Percentiles rank a stretch among this genome's conserved stretches.
These are phyloP conservation scores for Monosporozyma aquatica DNA, from an alignment of 805 yeast species.

Conservation along the genomic window DNA sequence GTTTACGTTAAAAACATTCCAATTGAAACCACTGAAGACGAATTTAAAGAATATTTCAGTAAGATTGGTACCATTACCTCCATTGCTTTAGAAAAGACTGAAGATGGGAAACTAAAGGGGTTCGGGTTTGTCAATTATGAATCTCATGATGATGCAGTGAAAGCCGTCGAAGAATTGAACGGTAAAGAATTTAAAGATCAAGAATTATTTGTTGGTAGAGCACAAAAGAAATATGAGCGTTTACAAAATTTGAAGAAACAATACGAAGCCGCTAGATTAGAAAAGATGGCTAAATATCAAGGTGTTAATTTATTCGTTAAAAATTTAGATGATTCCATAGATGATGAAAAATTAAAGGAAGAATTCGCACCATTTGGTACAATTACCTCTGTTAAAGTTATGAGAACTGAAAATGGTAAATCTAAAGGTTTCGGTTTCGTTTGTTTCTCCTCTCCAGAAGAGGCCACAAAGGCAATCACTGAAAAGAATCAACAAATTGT, in stretches of 20 bases:
- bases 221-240: slow-evolving; percentile 98
- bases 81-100: slow-evolving; percentile 67
- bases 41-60: slow-evolving; percentile 62
- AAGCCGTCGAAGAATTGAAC: slow-evolving; percentile 88
- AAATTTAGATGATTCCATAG: slow-evolving; percentile 89
- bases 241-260: slow-evolving; percentile 89
- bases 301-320: slow-evolving; percentile 95
- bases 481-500: slow-evolving; percentile 98
- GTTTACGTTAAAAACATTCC: slow-evolving; percentile 88
- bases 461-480: slow-evolving; percentile 95
- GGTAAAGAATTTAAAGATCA: slow-evolving; percentile 80
- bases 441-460: slow-evolving; percentile 95
- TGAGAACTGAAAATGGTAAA: slow-evolving; percentile 90
- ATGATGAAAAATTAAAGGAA: slow-evolving; percentile 83
- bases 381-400: slow-evolving; percentile 92
- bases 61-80: slow-evolving; percentile 78
- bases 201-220: slow-evolving; percentile 91
- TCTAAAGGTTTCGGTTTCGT: slow-evolving; percentile 98
- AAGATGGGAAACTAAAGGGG: slow-evolving; percentile 84
- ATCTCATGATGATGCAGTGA: slow-evolving; percentile 76
- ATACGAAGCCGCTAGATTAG: slow-evolving; percentile 85
- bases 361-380: slow-evolving; percentile 90
- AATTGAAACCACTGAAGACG: slow-evolving; percentile 57
- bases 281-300: slow-evolving; percentile 87
- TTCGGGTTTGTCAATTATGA: slow-evolving; percentile 93